These are phyloP conservation scores for Aotearoamyces nothofagi DNA, from an alignment of 2,329 filamentous ascomycete genomes.

Conservation along the genomic window DNA sequence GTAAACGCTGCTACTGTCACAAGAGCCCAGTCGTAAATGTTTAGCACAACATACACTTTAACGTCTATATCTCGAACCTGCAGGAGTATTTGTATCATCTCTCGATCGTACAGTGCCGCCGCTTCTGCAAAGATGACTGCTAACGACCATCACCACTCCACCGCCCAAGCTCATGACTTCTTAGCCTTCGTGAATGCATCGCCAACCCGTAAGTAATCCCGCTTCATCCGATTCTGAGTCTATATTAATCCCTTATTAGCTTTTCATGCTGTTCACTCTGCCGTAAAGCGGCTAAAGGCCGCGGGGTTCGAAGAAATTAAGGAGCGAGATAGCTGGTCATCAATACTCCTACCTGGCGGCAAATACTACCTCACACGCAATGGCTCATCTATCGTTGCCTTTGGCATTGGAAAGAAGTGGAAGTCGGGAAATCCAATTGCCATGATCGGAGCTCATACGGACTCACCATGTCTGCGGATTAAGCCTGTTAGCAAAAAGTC, in stretches of 20 bases:
- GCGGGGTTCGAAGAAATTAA: slow-evolving; percentile 81
- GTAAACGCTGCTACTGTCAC: too few species aligned
- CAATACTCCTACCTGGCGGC: slow-evolving; percentile 65
- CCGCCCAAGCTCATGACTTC: slow-evolving; percentile 45
- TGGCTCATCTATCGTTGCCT: slow-evolving; percentile 80
- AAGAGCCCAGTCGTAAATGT: slow-evolving; percentile 1
- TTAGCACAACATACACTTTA: slow-evolving; percentile 1
- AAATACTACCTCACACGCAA: slow-evolving; percentile 97
- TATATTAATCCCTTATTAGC: slow-evolving; percentile 35
- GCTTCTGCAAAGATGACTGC: too few species aligned
- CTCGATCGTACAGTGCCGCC: too few species aligned
- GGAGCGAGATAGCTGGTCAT: slow-evolving; percentile 82
- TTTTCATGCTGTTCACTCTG: slow-evolving; percentile 80
- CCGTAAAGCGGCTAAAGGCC: slow-evolving; percentile 59
- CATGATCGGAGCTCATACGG: slow-evolving; percentile 93
- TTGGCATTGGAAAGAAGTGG: slow-evolving; percentile 84
- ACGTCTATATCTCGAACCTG: too few species aligned
- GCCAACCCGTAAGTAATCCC: slow-evolving; percentile 58
- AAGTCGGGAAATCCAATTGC: slow-evolving; percentile 77
- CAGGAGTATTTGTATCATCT: too few species aligned
- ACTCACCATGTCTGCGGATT: slow-evolving; percentile 80
- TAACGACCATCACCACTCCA: too few species aligned
- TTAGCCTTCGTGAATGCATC: slow-evolving; percentile 88
- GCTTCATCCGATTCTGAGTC: not conserved
- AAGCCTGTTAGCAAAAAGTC: slow-evolving; percentile 91